Base-by-base conservation (phyloP, 768 basidiomycete species). In the Pleurotus tuber-regium region DNA sequence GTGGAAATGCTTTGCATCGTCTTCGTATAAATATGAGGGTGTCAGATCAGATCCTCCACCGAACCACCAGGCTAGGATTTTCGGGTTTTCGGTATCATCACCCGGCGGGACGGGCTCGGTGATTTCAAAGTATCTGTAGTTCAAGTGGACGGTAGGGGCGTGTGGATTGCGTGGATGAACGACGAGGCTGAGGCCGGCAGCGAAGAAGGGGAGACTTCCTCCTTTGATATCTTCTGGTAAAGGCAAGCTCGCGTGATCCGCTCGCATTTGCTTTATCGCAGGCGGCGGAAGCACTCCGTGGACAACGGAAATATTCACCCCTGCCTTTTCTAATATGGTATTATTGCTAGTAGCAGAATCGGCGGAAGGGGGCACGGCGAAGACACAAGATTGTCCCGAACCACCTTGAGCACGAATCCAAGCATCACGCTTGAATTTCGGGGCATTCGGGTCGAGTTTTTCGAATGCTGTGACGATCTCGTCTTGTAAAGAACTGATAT, bases 41-140 rank as follows among this genome's bases (percentile, higher is more conserved):
- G 97, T 99, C 26, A 98, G 78, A 66, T 99, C 96, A 5, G 84
- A 86, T 5, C 96, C 96, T 28, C 97, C 97, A 16, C 97, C 96
- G 63, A 98, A 99, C 97, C 96, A 99, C 94, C 95, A 98, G 23
- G 93, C 86, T 35, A 94, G 70, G 16, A 90, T 69, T 57, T 80
- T 77, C 6, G 79, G 76, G 21, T 70, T 63, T 48, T 65, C 63
- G 12, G 61, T 53, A 23, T 57, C 56, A 46, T 62, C 63, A n/a
- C n/a, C n/a, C n/a, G n/a, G n/a, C n/a, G n/a, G n/a, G 3, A 57
- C 56, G 36, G 72, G 70, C 56, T 87, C 81, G 2, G 84, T 86
- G 57, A 97, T 83, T 68, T 98, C 96, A 63, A 99, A 99, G 69
- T 98, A 98, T 50, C 97, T 90, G 61, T 95, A 97, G 67, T 99